A percentile compares a stretch with the other conserved stretches of the same genome.
phyloP scores from a whole-genome alignment of 2,329 filamentous ascomycete species.

The Neofusicoccum parvum region DNA sequence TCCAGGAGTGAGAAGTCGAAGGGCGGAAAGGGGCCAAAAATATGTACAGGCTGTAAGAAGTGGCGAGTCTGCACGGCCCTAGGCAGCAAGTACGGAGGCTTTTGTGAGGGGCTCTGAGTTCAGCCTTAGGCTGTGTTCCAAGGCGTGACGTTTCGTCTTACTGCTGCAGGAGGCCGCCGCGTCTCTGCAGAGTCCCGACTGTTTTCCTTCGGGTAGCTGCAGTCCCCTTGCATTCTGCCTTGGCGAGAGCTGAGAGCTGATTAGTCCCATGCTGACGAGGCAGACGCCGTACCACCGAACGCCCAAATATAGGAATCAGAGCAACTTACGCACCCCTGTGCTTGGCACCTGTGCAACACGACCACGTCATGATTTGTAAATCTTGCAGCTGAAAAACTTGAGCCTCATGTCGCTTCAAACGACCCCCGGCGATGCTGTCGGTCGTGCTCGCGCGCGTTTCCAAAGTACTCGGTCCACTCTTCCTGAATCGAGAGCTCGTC shows the following conservation, averaged over 20 bases:
- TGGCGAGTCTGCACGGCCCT: too few relatives aligned
- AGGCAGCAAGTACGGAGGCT: too few relatives aligned
- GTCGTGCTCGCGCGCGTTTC: neutral
- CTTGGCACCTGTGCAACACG: neutral
- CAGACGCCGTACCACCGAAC: neutral
- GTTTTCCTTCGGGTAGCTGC: too few relatives aligned
- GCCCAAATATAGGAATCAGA: neutral
- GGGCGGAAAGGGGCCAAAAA: too few relatives aligned
- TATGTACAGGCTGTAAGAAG: too few relatives aligned
- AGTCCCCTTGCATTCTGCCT: neutral
- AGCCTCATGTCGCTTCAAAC: constrained; percentile 3
- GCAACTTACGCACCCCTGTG: neutral
- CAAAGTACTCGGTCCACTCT: neutral
- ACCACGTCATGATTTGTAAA: neutral
- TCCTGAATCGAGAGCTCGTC: neutral
- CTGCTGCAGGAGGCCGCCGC: too few relatives aligned
- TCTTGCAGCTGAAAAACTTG: neutral
- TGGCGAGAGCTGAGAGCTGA: neutral
- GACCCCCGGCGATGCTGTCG: neutral
- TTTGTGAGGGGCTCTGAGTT: too few relatives aligned
- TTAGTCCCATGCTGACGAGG: neutral
- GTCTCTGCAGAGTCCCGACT: too few relatives aligned
- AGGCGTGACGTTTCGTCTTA: too few relatives aligned
- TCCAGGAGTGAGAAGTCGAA: too few relatives aligned
- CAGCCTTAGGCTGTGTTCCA: too few relatives aligned